Percentiles rank a stretch among this genome's conserved stretches.
Conservation (phyloP, 345 rosid species). For the Eutrema japonicum region DNA sequence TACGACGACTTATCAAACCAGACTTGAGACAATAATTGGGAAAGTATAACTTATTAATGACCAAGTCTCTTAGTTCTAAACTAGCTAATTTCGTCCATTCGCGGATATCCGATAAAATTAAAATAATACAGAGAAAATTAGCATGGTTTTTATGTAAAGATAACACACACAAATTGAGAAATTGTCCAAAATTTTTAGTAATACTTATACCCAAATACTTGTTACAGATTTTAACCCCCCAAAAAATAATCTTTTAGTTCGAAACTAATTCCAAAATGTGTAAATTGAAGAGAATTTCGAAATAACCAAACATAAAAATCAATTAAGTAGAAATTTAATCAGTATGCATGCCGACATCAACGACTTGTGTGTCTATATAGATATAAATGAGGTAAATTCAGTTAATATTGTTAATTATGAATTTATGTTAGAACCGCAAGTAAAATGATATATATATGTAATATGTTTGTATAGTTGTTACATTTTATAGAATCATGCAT, state of each 20-base stretch:
- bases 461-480: conserved; percentile 4
- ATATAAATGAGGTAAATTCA: background rate
- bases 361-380: background rate
- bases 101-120: no score
- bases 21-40: conserved; percentile 23
- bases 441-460: background rate
- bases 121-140: no score
- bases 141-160: no score
- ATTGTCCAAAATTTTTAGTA: no score
- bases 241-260: background rate
- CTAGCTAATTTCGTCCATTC: no score
- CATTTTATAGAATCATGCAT: conserved; percentile 12
- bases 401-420: background rate
- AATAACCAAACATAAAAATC: background rate
- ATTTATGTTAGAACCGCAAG: conserved; percentile 1
- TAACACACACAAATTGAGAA: no score
- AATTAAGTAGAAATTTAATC: background rate
- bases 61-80: conserved; percentile 10
- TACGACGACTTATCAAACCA: conserved; percentile 19
- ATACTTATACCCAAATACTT: no score
- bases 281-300: background rate
- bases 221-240: no score
- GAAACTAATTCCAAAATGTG: conserved; percentile 1
- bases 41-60: conserved; percentile 20
- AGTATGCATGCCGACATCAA: background rate